Conservation (phyloP, 164 flowering plant species). For the Umbellularia californica region DNA sequence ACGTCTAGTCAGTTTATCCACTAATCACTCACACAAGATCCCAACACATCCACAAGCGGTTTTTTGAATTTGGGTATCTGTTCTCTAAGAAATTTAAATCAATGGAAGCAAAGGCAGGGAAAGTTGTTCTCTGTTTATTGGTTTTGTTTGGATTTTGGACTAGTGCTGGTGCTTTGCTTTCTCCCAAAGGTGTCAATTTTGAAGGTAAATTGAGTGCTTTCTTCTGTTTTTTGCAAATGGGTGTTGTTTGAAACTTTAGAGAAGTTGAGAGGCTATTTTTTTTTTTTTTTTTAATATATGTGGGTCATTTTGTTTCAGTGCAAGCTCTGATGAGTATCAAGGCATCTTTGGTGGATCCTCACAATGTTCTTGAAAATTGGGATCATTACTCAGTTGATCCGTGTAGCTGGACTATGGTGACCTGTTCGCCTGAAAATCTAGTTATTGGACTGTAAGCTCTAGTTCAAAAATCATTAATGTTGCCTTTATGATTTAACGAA, state of each 20-base stretch:
- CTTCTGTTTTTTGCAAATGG: not conserved
- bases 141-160: constrained; percentile 38
- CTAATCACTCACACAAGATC: constrained; percentile 9
- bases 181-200: constrained; percentile 88
- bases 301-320: constrained; percentile 39
- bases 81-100: constrained; percentile 6
- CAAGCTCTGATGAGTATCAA: constrained; percentile 88
- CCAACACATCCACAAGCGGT: constrained; percentile 9
- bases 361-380: constrained; percentile 84
- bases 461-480: not conserved
- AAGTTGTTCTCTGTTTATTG: constrained; percentile 24
- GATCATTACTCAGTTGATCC: constrained; percentile 90
- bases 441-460: constrained; percentile 81
- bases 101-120: constrained; percentile 34
- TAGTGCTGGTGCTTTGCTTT: constrained; percentile 54
- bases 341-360: constrained; percentile 62
- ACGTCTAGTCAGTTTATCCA: constrained; percentile 3
- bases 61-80: constrained; percentile 17
- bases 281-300: constrained; percentile 3
- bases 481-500: too few relatives aligned
- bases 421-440: constrained; percentile 66
- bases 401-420: constrained; percentile 98
- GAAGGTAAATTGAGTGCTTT: constrained; percentile 55
- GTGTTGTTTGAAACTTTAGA: not conserved
- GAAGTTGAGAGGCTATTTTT: not conserved